A percentile compares a stretch with the other conserved stretches of the same genome.
Evolutionary conservation across 176 grass and related monocot genomes (phyloP).

Genomic region (Hordeum vulgare): DNA sequence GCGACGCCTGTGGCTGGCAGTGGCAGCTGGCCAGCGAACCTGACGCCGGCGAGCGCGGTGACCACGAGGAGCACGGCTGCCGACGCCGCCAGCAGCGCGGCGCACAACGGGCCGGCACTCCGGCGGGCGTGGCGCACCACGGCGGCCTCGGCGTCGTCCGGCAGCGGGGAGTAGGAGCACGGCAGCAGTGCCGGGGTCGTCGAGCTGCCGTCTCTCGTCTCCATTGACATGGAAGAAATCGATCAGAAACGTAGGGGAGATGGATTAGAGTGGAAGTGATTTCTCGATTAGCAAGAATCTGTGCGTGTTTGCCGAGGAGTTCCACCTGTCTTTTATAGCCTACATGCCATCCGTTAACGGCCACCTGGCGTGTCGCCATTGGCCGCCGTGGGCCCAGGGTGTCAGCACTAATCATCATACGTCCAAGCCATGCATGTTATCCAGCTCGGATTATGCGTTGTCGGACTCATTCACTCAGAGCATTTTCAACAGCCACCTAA

Average conservation of each 20-base stretch:
- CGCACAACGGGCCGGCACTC: background rate
- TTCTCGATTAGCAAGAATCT: no score
- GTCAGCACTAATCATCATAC: no score
- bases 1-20: background rate
- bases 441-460: no score
- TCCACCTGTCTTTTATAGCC: no score
- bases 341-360: no score
- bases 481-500: rapidly evolving
- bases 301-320: no score
- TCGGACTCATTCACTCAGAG: no score
- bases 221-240: constrained; percentile 5
- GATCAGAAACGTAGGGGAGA: no score
- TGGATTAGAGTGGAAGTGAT: no score
- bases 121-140: background rate
- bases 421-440: no score
- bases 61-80: constrained; percentile 20
- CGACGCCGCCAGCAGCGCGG: background rate
- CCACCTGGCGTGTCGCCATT: no score
- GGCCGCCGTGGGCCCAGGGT: no score
- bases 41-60: background rate
- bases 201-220: background rate
- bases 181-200: background rate
- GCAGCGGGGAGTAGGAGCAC: constrained; percentile 31
- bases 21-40: background rate
- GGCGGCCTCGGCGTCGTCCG: background rate